Evolutionary conservation across 2,329 filamentous ascomycete species (phyloP), one percentile per base, ranked within the genome.

Genomic region (Aureobasidium sp.): DNA sequence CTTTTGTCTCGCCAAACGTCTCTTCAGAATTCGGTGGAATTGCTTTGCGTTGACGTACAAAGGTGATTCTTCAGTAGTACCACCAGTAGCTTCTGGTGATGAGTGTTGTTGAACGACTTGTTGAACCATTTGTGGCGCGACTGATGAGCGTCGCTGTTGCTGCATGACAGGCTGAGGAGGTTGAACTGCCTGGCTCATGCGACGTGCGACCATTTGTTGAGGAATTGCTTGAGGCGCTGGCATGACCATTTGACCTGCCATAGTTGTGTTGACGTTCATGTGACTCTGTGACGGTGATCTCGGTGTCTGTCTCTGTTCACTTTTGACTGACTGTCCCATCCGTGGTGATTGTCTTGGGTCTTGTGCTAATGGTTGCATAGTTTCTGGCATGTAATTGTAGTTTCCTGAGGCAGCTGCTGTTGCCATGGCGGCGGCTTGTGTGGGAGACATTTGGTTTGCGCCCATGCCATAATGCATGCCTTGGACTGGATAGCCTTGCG

Each of bases 21-120:
- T 85, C 80, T 99, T 97, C 61, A 99, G 77, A 53, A 99, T 99
- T 29, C 94, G 89, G 73, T 99, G 94, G 69, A 99, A 99, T 71
- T 99, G 94, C 75, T 99, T 99, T 5, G 94, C 94, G 70, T 99
- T 99, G 71, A 99, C 94, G 69, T 99, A 99, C 0, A 99, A 80
- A 0, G 94, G 94, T 0, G 93, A 93, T 72, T 99, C 94, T 73
- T 97, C 94, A 4, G 87, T 86, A 15, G 83, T 83, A 15, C 79
- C 81, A 8, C 87, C 79, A 1, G 88, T 83, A 5, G 71, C 85
- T 72, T 97, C 92, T 8, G 91, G 90, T 0, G 91, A 93, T 65
- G 90, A 86, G 76, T 87, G 87, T 75, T 87, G 87, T 71, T 88
- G 87, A 64, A 85, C 81, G 37, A 75, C 77, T 20, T 78, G 75